These are phyloP conservation scores for Cystobasidium sp. DNA, from an alignment of 1,284 basidiomycete species.

Conservation along the genomic window DNA sequence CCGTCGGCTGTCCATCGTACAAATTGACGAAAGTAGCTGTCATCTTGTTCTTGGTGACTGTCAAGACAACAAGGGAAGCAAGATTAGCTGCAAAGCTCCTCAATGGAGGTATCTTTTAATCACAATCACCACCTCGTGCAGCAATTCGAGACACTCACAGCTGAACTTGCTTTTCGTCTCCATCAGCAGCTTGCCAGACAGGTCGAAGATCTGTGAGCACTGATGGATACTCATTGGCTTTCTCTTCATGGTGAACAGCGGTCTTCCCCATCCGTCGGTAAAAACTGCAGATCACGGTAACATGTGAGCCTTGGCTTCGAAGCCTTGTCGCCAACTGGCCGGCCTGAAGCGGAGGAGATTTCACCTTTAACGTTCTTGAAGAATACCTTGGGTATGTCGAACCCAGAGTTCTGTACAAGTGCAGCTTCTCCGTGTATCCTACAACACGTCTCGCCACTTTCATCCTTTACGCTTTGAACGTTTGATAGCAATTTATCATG, in stretches of 20 bases:
- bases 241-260: slow-evolving; percentile 21
- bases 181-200: slow-evolving; percentile 11
- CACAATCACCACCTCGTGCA: background rate
- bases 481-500: background rate
- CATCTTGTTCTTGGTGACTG: slow-evolving; percentile 32
- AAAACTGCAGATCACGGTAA: background rate
- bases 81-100: background rate
- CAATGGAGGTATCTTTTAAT: too few species aligned
- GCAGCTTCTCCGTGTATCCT: slow-evolving; percentile 35
- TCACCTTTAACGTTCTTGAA: slow-evolving; percentile 26
- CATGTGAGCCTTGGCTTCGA: background rate
- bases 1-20: slow-evolving; percentile 2
- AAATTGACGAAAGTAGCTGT: slow-evolving; percentile 16
- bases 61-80: background rate
- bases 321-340: too few species aligned
- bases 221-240: slow-evolving; percentile 22
- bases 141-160: slow-evolving; percentile 4
- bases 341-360: too few species aligned
- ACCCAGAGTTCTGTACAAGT: slow-evolving; percentile 14
- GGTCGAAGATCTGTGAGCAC: slow-evolving; percentile 5
- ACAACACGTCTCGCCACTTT: slow-evolving; percentile 18
- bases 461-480: slow-evolving; percentile 6
- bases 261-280: slow-evolving; percentile 27
- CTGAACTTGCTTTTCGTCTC: slow-evolving; percentile 32
- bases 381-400: slow-evolving; percentile 25